Evolutionary conservation across 2,329 filamentous ascomycete species (phyloP).

Genomic region (Aspergillus caelatus): DNA sequence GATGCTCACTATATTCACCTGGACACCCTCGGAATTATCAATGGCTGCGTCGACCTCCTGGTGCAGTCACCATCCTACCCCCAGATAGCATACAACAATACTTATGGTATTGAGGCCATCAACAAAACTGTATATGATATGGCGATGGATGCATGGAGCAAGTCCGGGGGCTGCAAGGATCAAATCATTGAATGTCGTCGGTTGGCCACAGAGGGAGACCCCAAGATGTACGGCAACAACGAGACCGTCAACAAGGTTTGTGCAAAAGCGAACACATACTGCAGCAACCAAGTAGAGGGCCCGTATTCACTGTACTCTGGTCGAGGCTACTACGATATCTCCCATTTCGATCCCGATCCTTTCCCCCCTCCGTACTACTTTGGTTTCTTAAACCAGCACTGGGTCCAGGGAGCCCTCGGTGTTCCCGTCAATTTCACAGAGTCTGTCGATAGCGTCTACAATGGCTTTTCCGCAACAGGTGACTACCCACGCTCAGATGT

Average conservation of each 20-base stretch:
- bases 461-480: slow-evolving; percentile 51
- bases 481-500: slow-evolving; percentile 53
- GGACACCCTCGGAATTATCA: slow-evolving; percentile 60
- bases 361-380: slow-evolving; percentile 57
- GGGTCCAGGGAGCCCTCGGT: slow-evolving; percentile 61
- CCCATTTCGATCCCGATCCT: slow-evolving; percentile 53
- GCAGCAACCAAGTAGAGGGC: slow-evolving; percentile 48
- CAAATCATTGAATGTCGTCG: slow-evolving; percentile 55
- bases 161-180: slow-evolving; percentile 57
- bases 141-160: slow-evolving; percentile 49
- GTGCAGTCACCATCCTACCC: slow-evolving; percentile 54
- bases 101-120: slow-evolving; percentile 58
- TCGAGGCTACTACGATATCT: slow-evolving; percentile 62
- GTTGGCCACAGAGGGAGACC: slow-evolving; percentile 52
- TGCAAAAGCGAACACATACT: slow-evolving; percentile 48
- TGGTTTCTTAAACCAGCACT: slow-evolving; percentile 60
- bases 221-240: slow-evolving; percentile 51
- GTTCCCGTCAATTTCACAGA: slow-evolving; percentile 62
- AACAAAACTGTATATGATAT: slow-evolving; percentile 51
- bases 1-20: slow-evolving; percentile 45
- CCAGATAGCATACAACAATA: slow-evolving; percentile 60
- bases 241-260: slow-evolving; percentile 51
- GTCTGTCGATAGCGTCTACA: slow-evolving; percentile 46
- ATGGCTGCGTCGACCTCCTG: slow-evolving; percentile 58
- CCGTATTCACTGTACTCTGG: slow-evolving; percentile 47